Conservation (phyloP, 2,329 filamentous ascomycete genomes). For the Ascochyta fabae region DNA sequence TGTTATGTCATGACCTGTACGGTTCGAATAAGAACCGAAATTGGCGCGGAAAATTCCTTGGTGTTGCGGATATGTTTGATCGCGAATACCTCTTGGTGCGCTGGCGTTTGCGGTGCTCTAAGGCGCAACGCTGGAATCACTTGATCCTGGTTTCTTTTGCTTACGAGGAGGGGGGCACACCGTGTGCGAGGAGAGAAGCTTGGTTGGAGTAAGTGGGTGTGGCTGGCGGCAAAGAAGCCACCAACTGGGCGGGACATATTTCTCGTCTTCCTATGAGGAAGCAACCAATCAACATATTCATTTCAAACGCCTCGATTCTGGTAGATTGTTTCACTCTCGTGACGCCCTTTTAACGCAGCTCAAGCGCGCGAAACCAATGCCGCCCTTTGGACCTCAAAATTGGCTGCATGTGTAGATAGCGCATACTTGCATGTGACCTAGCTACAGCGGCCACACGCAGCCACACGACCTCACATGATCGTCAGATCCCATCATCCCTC, state of each 20-base stretch:
- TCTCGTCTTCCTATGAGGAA: not conserved
- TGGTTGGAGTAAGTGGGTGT: not conserved
- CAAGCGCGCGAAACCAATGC: not conserved
- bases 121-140: slow-evolving; percentile 6
- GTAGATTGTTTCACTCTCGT: no score
- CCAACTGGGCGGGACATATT: not conserved
- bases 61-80: slow-evolving; percentile 23
- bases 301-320: not conserved
- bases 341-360: no score
- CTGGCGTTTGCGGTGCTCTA: slow-evolving; percentile 32
- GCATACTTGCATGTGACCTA: not conserved
- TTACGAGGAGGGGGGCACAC: not conserved
- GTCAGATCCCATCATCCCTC: not conserved
- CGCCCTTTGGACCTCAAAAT: not conserved
- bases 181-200: not conserved
- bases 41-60: slow-evolving; percentile 37
- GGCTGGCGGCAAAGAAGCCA: slow-evolving; percentile 9
- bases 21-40: slow-evolving; percentile 24
- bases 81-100: slow-evolving; percentile 37
- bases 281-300: slow-evolving; percentile 10
- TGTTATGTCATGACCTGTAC: slow-evolving; percentile 34
- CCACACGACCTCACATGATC: slow-evolving; percentile 1
- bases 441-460: not conserved
- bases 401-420: not conserved
- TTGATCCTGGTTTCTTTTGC: slow-evolving; percentile 2